A percentile compares a stretch with the other conserved stretches of the same genome.
Evolutionary conservation across 768 basidiomycete genomes (phyloP).

Genomic region (Suillus hirtellus): DNA sequence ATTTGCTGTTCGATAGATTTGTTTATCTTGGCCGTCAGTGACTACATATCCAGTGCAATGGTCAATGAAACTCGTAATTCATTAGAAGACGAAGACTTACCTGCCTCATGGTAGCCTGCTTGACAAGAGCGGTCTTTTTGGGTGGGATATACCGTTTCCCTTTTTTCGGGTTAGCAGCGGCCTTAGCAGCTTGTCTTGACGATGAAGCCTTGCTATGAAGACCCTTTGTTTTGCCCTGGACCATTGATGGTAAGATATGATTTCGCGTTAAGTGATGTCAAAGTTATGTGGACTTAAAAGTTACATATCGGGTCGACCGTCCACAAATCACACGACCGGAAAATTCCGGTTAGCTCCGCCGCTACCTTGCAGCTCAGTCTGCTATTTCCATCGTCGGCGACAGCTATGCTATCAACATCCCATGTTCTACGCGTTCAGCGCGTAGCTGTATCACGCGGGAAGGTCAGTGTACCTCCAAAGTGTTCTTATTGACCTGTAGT

Average conservation of each 20-base stretch:
- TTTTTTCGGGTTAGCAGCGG: constrained; percentile 74
- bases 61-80: constrained; percentile 7
- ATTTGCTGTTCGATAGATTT: constrained; percentile 90
- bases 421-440: constrained; percentile 55
- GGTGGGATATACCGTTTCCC: constrained; percentile 78
- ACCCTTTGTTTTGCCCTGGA: constrained; percentile 87
- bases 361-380: constrained; percentile 13
- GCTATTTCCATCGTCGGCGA: constrained; percentile 10
- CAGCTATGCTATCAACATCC: constrained; percentile 44
- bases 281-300: neutral
- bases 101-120: constrained; percentile 77
- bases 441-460: constrained; percentile 45
- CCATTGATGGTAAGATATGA: constrained; percentile 47
- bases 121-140: constrained; percentile 73
- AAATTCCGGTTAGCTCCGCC: constrained; percentile 14
- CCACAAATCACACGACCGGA: neutral
- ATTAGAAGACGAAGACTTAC: constrained; percentile 38
- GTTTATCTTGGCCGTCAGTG: constrained; percentile 87
- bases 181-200: constrained; percentile 61
- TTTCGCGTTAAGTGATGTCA: neutral
- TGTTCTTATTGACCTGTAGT: neutral
- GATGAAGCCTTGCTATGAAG: constrained; percentile 55
- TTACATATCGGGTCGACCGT: constrained; percentile 13
- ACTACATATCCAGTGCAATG: constrained; percentile 39
- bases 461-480: constrained; percentile 36